A percentile compares a stretch with the other conserved stretches of the same genome.
These are phyloP conservation scores for Hypocreales sp. DNA, from an alignment of 2,329 filamentous ascomycete genomes.

Conservation along the genomic window DNA sequence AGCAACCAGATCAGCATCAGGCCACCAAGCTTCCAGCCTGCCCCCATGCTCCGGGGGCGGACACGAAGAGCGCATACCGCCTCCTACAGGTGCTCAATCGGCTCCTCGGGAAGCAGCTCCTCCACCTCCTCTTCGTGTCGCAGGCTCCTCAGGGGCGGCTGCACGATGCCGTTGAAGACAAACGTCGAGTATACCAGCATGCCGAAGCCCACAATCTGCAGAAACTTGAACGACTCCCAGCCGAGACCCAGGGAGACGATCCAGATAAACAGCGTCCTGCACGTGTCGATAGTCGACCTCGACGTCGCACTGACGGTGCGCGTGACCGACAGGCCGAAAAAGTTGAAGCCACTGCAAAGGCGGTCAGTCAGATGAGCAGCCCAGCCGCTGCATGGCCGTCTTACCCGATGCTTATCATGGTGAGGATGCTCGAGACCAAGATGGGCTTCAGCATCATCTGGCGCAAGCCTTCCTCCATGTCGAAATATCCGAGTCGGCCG, in stretches of 20 bases:
- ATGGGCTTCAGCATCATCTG: constrained; percentile 60
- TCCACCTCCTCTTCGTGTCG: constrained; percentile 37
- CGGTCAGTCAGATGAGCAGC: too few relatives aligned
- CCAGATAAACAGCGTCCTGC: constrained; percentile 96
- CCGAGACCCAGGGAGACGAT: constrained; percentile 81
- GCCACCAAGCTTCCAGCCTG: too few relatives aligned
- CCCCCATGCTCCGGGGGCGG: too few relatives aligned
- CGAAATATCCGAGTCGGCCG: constrained; percentile 74
- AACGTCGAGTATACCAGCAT: constrained; percentile 94
- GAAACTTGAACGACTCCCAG: constrained; percentile 96
- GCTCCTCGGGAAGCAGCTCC: constrained; percentile 64
- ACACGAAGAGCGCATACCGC: too few relatives aligned
- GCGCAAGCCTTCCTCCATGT: constrained; percentile 70
- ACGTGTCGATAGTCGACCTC: constrained; percentile 92
- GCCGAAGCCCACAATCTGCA: constrained; percentile 80
- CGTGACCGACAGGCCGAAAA: constrained; percentile 91
- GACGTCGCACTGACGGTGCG: constrained; percentile 81
- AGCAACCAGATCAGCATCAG: too few relatives aligned
- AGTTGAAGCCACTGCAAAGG: constrained; percentile 73
- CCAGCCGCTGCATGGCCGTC: too few relatives aligned
- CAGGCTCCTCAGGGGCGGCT: constrained; percentile 61
- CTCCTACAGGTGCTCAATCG: constrained; percentile 51
- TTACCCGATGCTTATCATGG: constrained; percentile 96
- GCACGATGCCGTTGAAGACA: constrained; percentile 87
- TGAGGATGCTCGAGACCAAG: constrained; percentile 63